Evolutionary conservation across 805 yeast genomes (phyloP).

Genomic region (Ascoidea tarda): DNA sequence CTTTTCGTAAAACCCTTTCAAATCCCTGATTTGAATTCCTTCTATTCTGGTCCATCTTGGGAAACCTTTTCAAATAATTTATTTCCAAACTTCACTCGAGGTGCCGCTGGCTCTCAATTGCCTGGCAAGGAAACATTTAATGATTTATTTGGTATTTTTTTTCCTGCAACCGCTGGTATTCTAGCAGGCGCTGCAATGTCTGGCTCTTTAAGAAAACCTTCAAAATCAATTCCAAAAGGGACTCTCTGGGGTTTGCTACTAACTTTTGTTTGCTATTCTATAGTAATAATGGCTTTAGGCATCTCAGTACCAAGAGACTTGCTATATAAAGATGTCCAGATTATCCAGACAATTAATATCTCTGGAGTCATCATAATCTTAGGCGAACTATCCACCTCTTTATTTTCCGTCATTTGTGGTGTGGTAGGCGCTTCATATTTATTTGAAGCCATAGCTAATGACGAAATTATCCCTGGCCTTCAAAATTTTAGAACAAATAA

Average conservation of each 20-base stretch:
- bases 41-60: constrained; percentile 68
- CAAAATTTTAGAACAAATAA: constrained; percentile 31
- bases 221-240: constrained; percentile 86
- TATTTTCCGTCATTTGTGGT: constrained; percentile 91
- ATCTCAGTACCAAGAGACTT: constrained; percentile 67
- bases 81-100: constrained; percentile 68
- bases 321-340: constrained; percentile 65
- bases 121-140: constrained; percentile 57
- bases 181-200: constrained; percentile 99
- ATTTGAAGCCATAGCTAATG: constrained; percentile 83
- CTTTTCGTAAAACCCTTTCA: constrained; percentile 51
- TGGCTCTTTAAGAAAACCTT: constrained; percentile 79
- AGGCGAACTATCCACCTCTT: constrained; percentile 87
- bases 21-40: constrained; percentile 29
- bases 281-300: constrained; percentile 77
- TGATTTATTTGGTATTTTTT: constrained; percentile 85
- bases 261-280: constrained; percentile 62
- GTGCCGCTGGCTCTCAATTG: constrained; percentile 82
- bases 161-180: constrained; percentile 97
- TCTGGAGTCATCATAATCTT: constrained; percentile 54
- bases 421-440: constrained; percentile 91
- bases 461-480: constrained; percentile 74
- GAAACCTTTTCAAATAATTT: constrained; percentile 49
- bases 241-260: constrained; percentile 71
- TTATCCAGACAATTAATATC: constrained; percentile 69